Evolutionary conservation across 495 filamentous ascomycete genomes (phyloP).

Genomic region (Cercophora scortea): DNA sequence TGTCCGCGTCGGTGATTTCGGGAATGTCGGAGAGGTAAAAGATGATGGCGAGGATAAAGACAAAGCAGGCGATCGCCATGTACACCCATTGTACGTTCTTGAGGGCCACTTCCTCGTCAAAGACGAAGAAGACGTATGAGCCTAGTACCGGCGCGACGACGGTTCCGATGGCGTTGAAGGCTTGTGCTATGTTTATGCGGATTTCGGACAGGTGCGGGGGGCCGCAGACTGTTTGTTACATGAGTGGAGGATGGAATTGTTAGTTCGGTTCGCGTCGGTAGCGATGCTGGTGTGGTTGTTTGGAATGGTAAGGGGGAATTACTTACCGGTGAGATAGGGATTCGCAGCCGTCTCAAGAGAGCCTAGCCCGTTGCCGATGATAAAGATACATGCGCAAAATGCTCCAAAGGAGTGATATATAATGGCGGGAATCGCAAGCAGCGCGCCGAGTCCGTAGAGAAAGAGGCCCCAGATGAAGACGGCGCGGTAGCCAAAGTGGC

Average conservation of each 20-base stretch:
- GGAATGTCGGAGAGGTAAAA: conserved; percentile 61
- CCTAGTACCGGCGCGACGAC: conserved; percentile 57
- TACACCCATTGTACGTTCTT: conserved; percentile 68
- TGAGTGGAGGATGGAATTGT: too few species aligned
- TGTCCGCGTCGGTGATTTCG: conserved; percentile 69
- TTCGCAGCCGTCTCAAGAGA: conserved; percentile 66
- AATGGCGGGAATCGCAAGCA: conserved; percentile 47
- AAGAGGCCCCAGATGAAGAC: conserved; percentile 45
- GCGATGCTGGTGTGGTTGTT: too few species aligned
- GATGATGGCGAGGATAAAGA: conserved; percentile 53
- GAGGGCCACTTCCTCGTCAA: conserved; percentile 42
- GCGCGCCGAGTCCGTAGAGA: conserved; percentile 34
- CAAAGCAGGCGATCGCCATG: conserved; percentile 62
- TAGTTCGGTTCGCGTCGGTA: too few species aligned
- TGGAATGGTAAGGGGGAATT: too few species aligned
- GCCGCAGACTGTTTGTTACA: conserved; percentile 43
- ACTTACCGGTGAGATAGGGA: conserved; percentile 22
- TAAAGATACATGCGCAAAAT: conserved; percentile 64
- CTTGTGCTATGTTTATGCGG: conserved; percentile 60
- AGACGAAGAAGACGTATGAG: conserved; percentile 60
- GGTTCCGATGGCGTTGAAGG: conserved; percentile 60
- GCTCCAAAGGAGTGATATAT: conserved; percentile 54
- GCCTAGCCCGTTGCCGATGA: conserved; percentile 60
- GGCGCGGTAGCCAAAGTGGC: conserved; percentile 54
- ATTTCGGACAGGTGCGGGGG: conserved; percentile 61